phyloP scores from a whole-genome alignment of 345 rosid species.

The Populus pruinosa region DNA sequence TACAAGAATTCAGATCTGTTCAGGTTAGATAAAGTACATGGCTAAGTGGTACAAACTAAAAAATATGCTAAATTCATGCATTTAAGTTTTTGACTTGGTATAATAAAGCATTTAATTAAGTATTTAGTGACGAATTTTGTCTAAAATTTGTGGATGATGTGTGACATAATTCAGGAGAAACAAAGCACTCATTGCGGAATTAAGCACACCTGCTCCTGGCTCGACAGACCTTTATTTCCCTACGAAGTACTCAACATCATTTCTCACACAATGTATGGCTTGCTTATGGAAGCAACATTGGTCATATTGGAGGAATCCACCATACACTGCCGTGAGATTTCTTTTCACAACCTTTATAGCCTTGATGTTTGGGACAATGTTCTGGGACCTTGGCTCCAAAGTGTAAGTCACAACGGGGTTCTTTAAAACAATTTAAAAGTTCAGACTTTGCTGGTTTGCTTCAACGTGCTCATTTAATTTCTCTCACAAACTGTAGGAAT shows the following conservation, averaged over 20 bases:
- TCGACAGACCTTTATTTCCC: slow-evolving; percentile 22
- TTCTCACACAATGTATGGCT: slow-evolving; percentile 18
- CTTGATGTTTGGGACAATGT: slow-evolving; percentile 25
- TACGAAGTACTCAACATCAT: slow-evolving; percentile 12
- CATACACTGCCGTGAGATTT: slow-evolving; percentile 24
- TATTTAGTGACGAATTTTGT: neutral
- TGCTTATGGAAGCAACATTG: slow-evolving; percentile 26
- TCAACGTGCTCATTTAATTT: neutral
- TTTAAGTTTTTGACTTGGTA: neutral
- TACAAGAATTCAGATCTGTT: slow-evolving; percentile 60
- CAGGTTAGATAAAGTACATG: slow-evolving; percentile 29
- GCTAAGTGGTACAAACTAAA: neutral
- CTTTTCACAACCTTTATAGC: slow-evolving; percentile 19
- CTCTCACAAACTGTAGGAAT: slow-evolving; percentile 30
- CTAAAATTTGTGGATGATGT: neutral
- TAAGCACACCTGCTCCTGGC: slow-evolving; percentile 18
- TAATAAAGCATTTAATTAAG: neutral
- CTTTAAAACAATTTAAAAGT: neutral
- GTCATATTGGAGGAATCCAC: slow-evolving; percentile 30
- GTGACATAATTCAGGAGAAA: slow-evolving; percentile 43
- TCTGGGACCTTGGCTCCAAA: slow-evolving; percentile 27
- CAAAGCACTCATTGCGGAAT: slow-evolving; percentile 18
- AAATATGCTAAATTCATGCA: neutral
- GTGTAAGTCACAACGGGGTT: neutral
- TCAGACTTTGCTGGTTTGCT: neutral